These are phyloP conservation scores for Aureobasidium sp. DNA, from an alignment of 2,329 filamentous ascomycete genomes.

Conservation along the genomic window DNA sequence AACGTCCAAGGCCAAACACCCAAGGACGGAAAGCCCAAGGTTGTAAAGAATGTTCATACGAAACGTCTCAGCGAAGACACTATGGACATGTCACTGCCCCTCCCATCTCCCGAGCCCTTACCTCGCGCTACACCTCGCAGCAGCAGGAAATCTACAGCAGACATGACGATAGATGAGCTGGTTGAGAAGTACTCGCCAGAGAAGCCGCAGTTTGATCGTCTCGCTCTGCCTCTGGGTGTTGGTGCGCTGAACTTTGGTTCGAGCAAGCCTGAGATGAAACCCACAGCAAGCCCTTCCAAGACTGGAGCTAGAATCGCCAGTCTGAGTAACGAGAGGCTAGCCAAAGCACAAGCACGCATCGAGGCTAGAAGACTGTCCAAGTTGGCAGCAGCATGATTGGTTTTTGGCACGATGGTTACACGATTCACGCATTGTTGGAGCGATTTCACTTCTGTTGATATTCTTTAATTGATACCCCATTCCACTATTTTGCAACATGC, in stretches of 20 bases:
- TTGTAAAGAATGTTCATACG: not conserved
- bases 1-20: conserved; percentile 3
- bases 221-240: conserved; percentile 12
- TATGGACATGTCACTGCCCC: not conserved
- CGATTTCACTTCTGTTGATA: not conserved
- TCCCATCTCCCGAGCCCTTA: conserved; percentile 8
- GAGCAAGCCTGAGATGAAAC: not conserved
- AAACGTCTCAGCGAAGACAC: conserved; percentile 9
- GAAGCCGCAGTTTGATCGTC: conserved; percentile 13
- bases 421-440: not conserved
- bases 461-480: conserved; percentile 6
- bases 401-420: not conserved
- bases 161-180: conserved; percentile 11
- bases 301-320: not conserved
- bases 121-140: conserved; percentile 1
- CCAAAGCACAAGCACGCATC: conserved; percentile 5
- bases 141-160: not conserved
- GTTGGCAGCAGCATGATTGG: not conserved
- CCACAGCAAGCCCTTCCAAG: not conserved
- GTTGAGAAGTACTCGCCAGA: conserved; percentile 13
- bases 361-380: conserved; percentile 6
- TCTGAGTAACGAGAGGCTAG: conserved; percentile 2
- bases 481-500: not conserved
- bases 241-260: conserved; percentile 3
- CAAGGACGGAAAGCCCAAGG: not conserved